Conservation (phyloP, 1,139 yeast species). For the Magnusiomyces paraingens region DNA sequence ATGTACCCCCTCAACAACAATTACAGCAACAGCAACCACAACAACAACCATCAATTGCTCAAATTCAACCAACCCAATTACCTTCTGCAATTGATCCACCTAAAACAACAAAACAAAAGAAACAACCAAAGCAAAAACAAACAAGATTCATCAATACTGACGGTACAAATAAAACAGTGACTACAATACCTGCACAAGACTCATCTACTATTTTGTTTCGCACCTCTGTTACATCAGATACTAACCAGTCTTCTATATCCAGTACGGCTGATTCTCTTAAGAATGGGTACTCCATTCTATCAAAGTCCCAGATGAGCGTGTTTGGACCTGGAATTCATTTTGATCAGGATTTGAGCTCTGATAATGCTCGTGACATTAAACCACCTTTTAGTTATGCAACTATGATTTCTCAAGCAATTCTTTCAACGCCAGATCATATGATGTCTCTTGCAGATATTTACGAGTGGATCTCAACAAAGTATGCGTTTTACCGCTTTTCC, state of each 20-base stretch:
- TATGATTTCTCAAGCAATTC: conserved; percentile 94
- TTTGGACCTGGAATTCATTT: conserved; percentile 23
- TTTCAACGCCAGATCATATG: conserved; percentile 81
- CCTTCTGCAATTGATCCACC: neutral
- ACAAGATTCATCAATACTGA: conserved; percentile 3
- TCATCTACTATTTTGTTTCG: neutral
- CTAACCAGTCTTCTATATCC: conserved; percentile 29
- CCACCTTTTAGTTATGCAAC: conserved; percentile 98
- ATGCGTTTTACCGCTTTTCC: conserved; percentile 84
- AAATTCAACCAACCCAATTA: neutral
- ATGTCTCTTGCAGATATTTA: conserved; percentile 87
- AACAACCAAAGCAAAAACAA: conserved; percentile 7
- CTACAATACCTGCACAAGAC: neutral
- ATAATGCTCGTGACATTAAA: conserved; percentile 84
- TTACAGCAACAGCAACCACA: neutral
- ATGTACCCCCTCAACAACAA: neutral
- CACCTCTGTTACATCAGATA: conserved; percentile 1
- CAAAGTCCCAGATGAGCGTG: conserved; percentile 35
- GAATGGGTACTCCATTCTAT: conserved; percentile 36
- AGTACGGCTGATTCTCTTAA: too few relatives aligned
- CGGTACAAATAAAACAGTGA: neutral
- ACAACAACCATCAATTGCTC: conserved; percentile 7
- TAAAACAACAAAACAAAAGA: neutral
- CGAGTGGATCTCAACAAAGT: conserved; percentile 79
- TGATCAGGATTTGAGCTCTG: conserved; percentile 69